Base-by-base conservation (phyloP, 1,284 basidiomycete genomes). In the Golubevia pallescens region DNA sequence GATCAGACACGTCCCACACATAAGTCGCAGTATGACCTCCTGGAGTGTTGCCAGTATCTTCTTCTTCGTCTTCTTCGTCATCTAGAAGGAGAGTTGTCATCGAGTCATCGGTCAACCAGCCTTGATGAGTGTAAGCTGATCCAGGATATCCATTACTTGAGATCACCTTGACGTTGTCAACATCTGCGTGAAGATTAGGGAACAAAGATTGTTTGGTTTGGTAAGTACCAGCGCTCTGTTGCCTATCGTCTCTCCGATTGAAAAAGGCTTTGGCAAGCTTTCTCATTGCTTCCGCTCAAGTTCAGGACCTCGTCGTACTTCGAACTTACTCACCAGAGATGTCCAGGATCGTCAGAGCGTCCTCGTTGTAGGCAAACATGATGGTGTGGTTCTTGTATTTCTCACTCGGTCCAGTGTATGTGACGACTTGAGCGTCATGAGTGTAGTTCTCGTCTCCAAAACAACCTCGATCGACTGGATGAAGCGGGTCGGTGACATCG, bases 51-150 rank as follows among this genome's bases (percentile, higher is more conserved):
- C 42, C 42, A 16, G 59, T 60, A 16, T n/a, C 13, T 7, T 60
- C 13, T n/a, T 42, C 10, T 34, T 60, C 59, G 59, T 60, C 59
- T 14, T 34, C 28, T 53, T 60, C 59, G 59, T 60, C 59, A 19
- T 60, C 34, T 7, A 60, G 13, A 19, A 60, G 34, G n/a, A 60
- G 28, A 53, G 51, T 28, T n/a, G 59, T 60, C 16, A 52, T 48
- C 7, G n/a, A 28, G 6, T 16, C 59, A 34, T 60, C 59, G 24
- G 34, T 48, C 16, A 60, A n/a, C 59, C 59, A 60, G 2, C 59
- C 59, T 53, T 60, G 59, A 53, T 60, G 59, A 23, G 59, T 60
- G 38, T 60, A 60, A 16, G 28, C 10, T 24, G 24, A 28, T 21
- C 59, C 59, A 3, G 19, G 32, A 34, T 60, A 60, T 1, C 24